Base-by-base conservation (phyloP, 495 filamentous ascomycete species). In the Peziza echinospora region DNA sequence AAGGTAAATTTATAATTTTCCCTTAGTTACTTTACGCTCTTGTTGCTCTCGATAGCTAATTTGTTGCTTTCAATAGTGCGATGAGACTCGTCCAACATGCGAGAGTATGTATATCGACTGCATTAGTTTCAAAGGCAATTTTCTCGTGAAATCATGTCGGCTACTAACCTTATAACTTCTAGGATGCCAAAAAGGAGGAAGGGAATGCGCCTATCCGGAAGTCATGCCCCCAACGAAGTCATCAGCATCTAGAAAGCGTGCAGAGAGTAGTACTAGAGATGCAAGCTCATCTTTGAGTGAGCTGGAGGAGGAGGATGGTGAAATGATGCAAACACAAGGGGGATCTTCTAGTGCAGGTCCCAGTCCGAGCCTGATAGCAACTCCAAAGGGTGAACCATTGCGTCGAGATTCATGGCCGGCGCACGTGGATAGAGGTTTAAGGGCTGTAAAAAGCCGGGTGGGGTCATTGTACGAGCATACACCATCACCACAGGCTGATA, bases 81-180 rank as follows among this genome's bases (percentile, higher is more conserved):
- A 93, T 55, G 87, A 93, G 60, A 69, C 64, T 25, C 84, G 76
- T 55, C 89, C 89, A 21, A 63, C 82, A 26, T 97, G 89, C 61
- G 85, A 96, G 60, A 68, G 83, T 86, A 63, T 64, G 75, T 21
- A 57, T 40, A 26, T 10, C 34, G 17, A 47, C 40, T 48, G 25
- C 44, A 44, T 37, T n/a, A n/a, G 26, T 41, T 44, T 48, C 21
- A 43, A 17, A 25, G 17, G 11, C 28, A 42, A n/a, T n/a, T n/a
- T n/a, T n/a, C n/a, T n/a, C n/a, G n/a, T n/a, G n/a, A n/a, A 21
- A 19, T 48, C 28, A 46, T 60, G 47, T 47, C 19, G 34, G 49
- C 37, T 58, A 41, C 45, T 46, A n/a, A n/a, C n/a, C n/a, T n/a
- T n/a, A n/a, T n/a, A n/a, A n/a, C n/a, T 23, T 40, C 26, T n/a